phyloP scores from a whole-genome alignment of 2,329 filamentous ascomycete species.

The Talaromyces sp. region DNA sequence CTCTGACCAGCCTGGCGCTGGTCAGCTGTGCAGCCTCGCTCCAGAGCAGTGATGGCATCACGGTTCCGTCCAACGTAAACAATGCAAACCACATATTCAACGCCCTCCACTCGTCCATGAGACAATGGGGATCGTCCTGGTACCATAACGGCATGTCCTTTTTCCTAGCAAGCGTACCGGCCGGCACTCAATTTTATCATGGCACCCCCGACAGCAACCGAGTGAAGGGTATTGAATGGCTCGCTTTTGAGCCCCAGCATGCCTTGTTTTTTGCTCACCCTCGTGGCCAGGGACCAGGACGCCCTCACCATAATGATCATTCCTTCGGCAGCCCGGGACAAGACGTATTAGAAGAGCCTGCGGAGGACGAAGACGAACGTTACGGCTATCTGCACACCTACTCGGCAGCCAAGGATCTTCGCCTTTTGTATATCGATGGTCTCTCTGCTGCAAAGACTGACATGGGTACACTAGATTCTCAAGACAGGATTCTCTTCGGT shows the following conservation, averaged over 20 bases:
- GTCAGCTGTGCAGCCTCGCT: not conserved
- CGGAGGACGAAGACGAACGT: not conserved
- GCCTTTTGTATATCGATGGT: conserved; percentile 65
- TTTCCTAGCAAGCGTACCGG: conserved; percentile 61
- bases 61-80: conserved; percentile 27
- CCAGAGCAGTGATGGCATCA: not conserved
- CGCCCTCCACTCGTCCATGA: conserved; percentile 63
- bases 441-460: conserved; percentile 61
- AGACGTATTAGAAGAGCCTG: not conserved
- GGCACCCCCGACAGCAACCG: conserved; percentile 46
- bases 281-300: not conserved
- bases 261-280: conserved; percentile 58
- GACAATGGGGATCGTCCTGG: conserved; percentile 68
- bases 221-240: conserved; percentile 59
- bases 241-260: conserved; percentile 74
- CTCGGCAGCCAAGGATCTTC: conserved; percentile 51
- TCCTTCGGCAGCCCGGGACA: not conserved
- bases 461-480: conserved; percentile 63
- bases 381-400: conserved; percentile 65
- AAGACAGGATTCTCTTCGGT: conserved; percentile 56
- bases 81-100: conserved; percentile 69
- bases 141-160: conserved; percentile 73
- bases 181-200: conserved; percentile 64
- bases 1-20: not conserved
- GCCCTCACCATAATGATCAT: not conserved